Percentiles rank a stretch among this genome's conserved stretches.
Conservation (phyloP, 1,284 basidiomycete species). For the Apiotrichum brassicae region DNA sequence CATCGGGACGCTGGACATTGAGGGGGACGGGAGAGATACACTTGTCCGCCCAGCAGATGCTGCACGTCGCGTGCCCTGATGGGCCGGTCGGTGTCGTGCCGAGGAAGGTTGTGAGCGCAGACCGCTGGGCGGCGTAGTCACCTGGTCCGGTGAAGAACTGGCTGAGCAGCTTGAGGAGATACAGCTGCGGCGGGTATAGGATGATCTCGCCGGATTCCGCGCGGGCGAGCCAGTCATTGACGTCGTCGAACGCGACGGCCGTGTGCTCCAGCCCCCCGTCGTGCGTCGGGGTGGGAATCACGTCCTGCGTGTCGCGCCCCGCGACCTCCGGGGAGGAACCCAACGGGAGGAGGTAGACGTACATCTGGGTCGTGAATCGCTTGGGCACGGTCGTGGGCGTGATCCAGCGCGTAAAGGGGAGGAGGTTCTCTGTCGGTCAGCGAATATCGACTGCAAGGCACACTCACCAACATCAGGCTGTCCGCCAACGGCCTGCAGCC, state of each 20-base stretch:
- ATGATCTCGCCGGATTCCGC: constrained; percentile 6
- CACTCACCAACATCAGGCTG: constrained; percentile 9
- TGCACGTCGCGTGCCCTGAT: background rate
- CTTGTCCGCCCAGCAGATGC: constrained; percentile 14
- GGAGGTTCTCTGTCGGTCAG: constrained; percentile 6
- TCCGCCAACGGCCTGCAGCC: constrained; percentile 9
- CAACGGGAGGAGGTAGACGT: constrained; percentile 15
- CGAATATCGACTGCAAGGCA: background rate
- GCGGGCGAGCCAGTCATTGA: constrained; percentile 2
- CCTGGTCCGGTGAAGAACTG: constrained; percentile 7
- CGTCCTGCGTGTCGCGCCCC: background rate
- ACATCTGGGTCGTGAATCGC: constrained; percentile 18
- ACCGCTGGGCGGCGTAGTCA: constrained; percentile 9
- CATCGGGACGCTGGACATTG: background rate
- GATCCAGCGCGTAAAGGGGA: constrained; percentile 21
- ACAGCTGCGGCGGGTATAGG: constrained; percentile 17
- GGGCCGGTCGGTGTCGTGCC: constrained; percentile 5
- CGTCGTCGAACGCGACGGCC: constrained; percentile 3
- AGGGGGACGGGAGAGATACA: constrained; percentile 7
- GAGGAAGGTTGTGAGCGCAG: constrained; percentile 2
- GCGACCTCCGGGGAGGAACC: background rate
- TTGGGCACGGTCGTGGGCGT: constrained; percentile 15
- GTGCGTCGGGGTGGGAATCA: constrained; percentile 3
- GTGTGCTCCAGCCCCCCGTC: constrained; percentile 19
- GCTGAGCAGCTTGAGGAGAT: constrained; percentile 10